A percentile compares a stretch with the other conserved stretches of the same genome.
Evolutionary conservation across 2,329 filamentous ascomycete genomes (phyloP).

Genomic region (Huntiella omanensis): DNA sequence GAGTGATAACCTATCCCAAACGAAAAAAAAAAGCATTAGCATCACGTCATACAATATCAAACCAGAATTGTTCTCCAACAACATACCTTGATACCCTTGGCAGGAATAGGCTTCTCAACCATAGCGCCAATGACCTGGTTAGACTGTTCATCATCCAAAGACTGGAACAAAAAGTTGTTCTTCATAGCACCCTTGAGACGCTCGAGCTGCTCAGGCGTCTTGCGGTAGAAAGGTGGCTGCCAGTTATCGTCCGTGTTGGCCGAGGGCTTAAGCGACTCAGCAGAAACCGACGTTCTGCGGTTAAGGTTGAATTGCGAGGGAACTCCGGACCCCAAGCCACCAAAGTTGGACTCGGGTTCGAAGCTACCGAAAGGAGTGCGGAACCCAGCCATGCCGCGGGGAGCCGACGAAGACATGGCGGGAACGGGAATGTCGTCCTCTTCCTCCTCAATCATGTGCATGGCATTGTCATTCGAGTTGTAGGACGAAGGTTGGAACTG

Average conservation of each 20-base stretch:
- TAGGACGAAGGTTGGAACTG: conserved; percentile 18
- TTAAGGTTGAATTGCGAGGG: conserved; percentile 88
- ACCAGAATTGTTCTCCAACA: not conserved
- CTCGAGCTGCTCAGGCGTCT: conserved; percentile 60
- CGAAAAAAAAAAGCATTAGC: too few relatives aligned
- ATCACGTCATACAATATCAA: not conserved
- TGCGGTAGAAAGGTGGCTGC: conserved; percentile 70
- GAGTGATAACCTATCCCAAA: conserved; percentile 58
- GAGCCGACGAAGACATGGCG: conserved; percentile 48
- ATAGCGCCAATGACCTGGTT: conserved; percentile 73
- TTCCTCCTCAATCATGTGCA: conserved; percentile 53
- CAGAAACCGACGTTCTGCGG: conserved; percentile 87
- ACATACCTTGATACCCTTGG: conserved; percentile 57
- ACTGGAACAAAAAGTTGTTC: conserved; percentile 83
- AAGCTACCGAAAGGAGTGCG: conserved; percentile 33
- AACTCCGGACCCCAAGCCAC: conserved; percentile 42
- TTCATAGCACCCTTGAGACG: conserved; percentile 68
- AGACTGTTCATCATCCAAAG: conserved; percentile 86
- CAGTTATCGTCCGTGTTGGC: conserved; percentile 73
- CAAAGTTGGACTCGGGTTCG: conserved; percentile 29
- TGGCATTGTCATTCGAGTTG: conserved; percentile 18
- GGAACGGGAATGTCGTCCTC: conserved; percentile 55
- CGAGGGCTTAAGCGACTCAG: conserved; percentile 83
- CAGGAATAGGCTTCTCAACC: conserved; percentile 86
- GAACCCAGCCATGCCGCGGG: conserved; percentile 3